phyloP scores from a whole-genome alignment of 2,329 filamentous ascomycete genomes.

The Trichoderma sp. region DNA sequence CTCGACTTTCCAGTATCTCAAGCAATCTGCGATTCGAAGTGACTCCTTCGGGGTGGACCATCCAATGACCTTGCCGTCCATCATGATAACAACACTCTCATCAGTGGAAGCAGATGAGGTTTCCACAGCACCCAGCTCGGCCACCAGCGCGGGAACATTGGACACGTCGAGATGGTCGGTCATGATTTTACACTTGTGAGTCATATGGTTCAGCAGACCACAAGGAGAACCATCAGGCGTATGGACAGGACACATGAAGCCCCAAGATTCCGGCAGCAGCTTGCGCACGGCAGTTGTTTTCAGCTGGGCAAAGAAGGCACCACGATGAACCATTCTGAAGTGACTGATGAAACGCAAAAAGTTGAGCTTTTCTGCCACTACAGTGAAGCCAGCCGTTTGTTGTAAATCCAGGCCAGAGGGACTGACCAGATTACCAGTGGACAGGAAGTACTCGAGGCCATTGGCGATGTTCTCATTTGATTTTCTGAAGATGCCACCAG shows the following conservation, averaged over 20 bases:
- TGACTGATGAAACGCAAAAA: conserved; percentile 98
- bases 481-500: conserved; percentile 74
- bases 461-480: conserved; percentile 89
- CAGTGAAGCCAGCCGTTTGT: conserved; percentile 91
- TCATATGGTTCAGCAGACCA: conserved; percentile 90
- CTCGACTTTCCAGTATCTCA: conserved; percentile 95
- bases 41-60: conserved; percentile 89
- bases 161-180: conserved; percentile 76
- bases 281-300: conserved; percentile 98
- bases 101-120: conserved; percentile 77
- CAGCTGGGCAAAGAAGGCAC: conserved; percentile 96
- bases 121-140: conserved; percentile 77
- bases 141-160: conserved; percentile 71
- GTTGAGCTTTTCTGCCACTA: conserved; percentile 98
- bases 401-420: conserved; percentile 91
- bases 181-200: conserved; percentile 91
- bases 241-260: conserved; percentile 95
- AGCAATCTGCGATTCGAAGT: conserved; percentile 77
- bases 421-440: conserved; percentile 91
- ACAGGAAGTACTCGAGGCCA: conserved; percentile 91
- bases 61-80: conserved; percentile 87
- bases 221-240: conserved; percentile 96
- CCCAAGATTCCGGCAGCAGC: conserved; percentile 94
- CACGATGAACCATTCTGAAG: conserved; percentile 98
- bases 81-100: conserved; percentile 84